Percentiles rank a stretch among this genome's conserved stretches.
phyloP scores from a whole-genome alignment of 192 early-diverging fungal genomes.

The Coemansia nantahalensis region DNA sequence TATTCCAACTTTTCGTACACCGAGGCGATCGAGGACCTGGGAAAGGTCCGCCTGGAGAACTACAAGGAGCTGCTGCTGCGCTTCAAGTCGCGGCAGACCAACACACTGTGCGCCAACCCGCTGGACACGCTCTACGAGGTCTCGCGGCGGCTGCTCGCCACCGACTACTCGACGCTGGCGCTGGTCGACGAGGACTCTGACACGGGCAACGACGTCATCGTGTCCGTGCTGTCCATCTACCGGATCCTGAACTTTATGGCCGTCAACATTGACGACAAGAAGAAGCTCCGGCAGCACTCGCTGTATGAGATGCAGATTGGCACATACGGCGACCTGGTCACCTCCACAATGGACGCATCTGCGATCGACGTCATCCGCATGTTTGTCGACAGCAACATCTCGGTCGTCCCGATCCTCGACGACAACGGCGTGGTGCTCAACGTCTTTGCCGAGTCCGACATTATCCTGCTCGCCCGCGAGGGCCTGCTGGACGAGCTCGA shows the following conservation, averaged over 20 bases:
- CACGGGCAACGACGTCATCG: constrained; percentile 78
- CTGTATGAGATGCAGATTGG: constrained; percentile 83
- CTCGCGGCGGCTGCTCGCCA: constrained; percentile 71
- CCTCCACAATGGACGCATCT: constrained; percentile 73
- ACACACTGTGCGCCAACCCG: constrained; percentile 77
- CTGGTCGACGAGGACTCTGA: constrained; percentile 78
- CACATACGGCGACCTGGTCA: constrained; percentile 79
- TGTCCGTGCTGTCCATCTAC: constrained; percentile 87
- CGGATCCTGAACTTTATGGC: constrained; percentile 87
- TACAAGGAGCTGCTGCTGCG: constrained; percentile 51
- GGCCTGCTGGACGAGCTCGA: constrained; percentile 66
- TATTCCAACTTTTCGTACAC: constrained; percentile 77
- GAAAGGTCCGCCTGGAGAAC: constrained; percentile 57
- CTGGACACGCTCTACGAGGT: constrained; percentile 86
- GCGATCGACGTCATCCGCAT: constrained; percentile 88
- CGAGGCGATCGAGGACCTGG: constrained; percentile 84
- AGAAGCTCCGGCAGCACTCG: constrained; percentile 59
- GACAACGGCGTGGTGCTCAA: constrained; percentile 81
- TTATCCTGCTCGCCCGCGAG: constrained; percentile 72
- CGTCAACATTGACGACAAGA: constrained; percentile 72
- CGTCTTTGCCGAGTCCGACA: constrained; percentile 96
- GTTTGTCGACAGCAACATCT: constrained; percentile 89
- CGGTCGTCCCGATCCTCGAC: constrained; percentile 92
- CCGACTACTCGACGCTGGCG: constrained; percentile 84
- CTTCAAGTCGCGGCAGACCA: constrained; percentile 51